These are phyloP conservation scores for Taphrina betulina DNA, from an alignment of 1,139 yeast species.

Conservation along the genomic window DNA sequence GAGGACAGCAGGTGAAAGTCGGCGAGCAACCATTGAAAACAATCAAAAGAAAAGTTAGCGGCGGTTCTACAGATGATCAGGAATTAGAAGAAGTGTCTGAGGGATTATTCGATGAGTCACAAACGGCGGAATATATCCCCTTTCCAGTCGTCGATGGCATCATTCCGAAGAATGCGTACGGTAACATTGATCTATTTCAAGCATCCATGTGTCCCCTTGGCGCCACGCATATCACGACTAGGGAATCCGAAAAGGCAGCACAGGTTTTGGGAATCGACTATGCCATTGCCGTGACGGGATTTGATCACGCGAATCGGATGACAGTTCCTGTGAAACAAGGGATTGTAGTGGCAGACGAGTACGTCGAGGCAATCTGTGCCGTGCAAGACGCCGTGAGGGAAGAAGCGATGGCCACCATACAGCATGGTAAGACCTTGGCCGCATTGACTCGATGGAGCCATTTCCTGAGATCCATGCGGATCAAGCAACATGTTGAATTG, in stretches of 20 bases:
- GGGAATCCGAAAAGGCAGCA: conserved; percentile 6
- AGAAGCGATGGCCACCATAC: neutral
- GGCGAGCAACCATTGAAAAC: conserved; percentile 68
- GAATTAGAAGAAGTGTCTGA: conserved; percentile 54
- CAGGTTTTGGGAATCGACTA: conserved; percentile 63
- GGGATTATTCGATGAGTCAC: conserved; percentile 70
- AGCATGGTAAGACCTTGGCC: neutral
- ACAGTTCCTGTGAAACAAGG: conserved; percentile 75
- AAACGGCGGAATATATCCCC: conserved; percentile 69
- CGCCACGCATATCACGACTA: conserved; percentile 57
- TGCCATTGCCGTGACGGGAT: conserved; percentile 79
- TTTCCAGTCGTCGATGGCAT: conserved; percentile 51
- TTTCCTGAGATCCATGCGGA: conserved; percentile 8
- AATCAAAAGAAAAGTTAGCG: conserved; percentile 41
- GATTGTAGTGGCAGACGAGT: conserved; percentile 65
- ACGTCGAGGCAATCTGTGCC: conserved; percentile 61
- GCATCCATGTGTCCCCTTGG: conserved; percentile 81
- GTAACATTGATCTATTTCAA: conserved; percentile 76
- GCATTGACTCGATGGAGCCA: conserved; percentile 20
- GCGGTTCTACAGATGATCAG: conserved; percentile 21
- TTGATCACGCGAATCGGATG: conserved; percentile 57
- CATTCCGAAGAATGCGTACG: conserved; percentile 72
- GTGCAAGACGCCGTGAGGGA: conserved; percentile 38
- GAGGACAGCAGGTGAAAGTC: conserved; percentile 67
- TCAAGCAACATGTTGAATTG: conserved; percentile 1